Evolutionary conservation across 2,329 filamentous ascomycete species (phyloP), one percentile per base, ranked within the genome.

Genomic region (Penicillium psychrosexuale): DNA sequence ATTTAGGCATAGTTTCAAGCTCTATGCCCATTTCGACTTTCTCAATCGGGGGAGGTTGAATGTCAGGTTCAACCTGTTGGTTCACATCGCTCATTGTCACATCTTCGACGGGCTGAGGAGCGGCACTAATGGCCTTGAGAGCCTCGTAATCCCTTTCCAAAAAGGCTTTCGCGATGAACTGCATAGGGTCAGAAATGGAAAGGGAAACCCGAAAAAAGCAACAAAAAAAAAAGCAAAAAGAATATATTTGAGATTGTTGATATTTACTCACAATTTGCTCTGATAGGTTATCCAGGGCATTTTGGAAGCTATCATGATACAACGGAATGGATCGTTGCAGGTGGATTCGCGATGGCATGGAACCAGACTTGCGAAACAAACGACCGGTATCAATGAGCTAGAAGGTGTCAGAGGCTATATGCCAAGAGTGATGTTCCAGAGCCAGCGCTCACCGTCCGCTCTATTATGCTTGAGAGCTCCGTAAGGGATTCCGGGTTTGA

Each of bases 131-230:
- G 5, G 70, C 70, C 54, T 65, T 66, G 38, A 74, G 60, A 17
- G 64, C 66, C 42, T 75, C 70, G 48, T 76, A 76, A 50, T 77
- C 74, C 53, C 65, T 70, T 62, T 77, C 74, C 15, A 77, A 59
- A 47, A 75, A 72, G 1, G 74, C 69, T 58, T 77, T 77, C 31
- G 74, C 74, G 40, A 76, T 72, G 44, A 75, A 75, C 74, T 76
- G 55, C 36, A 30, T 24, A 36, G 27, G 3, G 45, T 65, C 38
- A 65, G 57, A 43, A 24, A 42, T 12, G 27, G 19, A 15, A 19
- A 15, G 28, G 27, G 49, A 40, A 40, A 27, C 8, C 4, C 19
- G 8, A 19, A 11, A 31, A 33, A 15, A 17, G 13, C 24, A 1
- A 11, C 1, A 22, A n/a, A 24, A 22, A 38, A 49, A 52, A 45